A percentile compares a stretch with the other conserved stretches of the same genome.
phyloP scores from a whole-genome alignment of 129 eudicot species.

The Pittosporum tobira region DNA sequence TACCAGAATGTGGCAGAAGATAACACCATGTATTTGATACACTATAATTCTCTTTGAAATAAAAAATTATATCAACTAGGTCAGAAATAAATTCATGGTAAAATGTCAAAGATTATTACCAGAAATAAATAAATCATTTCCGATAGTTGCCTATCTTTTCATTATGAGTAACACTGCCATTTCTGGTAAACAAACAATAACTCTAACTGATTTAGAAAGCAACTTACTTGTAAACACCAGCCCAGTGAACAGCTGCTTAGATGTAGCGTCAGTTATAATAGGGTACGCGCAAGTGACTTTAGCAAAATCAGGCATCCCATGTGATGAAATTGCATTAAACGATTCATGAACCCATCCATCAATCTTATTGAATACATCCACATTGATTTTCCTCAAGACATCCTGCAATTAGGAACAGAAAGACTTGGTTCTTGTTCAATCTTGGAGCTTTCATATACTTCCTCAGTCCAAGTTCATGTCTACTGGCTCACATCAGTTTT shows the following conservation, averaged over 20 bases:
- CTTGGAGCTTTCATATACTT: too few relatives aligned
- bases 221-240: constrained; percentile 65
- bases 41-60: background rate
- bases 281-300: constrained; percentile 52
- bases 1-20: too few relatives aligned
- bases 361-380: constrained; percentile 47
- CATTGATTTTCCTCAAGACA: constrained; percentile 48
- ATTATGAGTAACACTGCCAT: too few relatives aligned
- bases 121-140: background rate
- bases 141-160: background rate
- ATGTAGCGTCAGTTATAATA: constrained; percentile 29
- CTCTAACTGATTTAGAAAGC: background rate
- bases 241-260: constrained; percentile 51
- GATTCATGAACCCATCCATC: constrained; percentile 62
- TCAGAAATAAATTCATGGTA: background rate
- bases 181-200: too few relatives aligned
- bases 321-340: constrained; percentile 40
- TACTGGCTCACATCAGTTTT: too few relatives aligned
- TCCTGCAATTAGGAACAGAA: constrained; percentile 37
- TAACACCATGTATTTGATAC: background rate
- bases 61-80: too few relatives aligned
- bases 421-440: background rate
- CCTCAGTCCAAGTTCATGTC: too few relatives aligned
- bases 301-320: constrained; percentile 30
- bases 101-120: background rate